A percentile compares a stretch with the other conserved stretches of the same genome.
These are phyloP conservation scores for Passiflora organensis DNA, from an alignment of 345 rosid species.

Conservation along the genomic window DNA sequence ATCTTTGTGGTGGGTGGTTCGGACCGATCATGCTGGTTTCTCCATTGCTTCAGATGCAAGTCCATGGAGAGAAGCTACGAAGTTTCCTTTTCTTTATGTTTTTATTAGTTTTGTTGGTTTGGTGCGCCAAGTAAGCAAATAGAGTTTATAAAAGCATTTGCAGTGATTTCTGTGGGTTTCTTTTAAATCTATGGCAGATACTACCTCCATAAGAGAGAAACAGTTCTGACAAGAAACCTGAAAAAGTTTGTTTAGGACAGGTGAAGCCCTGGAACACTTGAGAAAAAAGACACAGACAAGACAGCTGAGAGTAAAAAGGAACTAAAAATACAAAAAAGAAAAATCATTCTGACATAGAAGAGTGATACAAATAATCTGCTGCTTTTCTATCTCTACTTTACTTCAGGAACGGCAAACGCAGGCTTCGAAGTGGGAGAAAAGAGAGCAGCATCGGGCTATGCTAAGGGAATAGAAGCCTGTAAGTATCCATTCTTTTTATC, in stretches of 20 bases:
- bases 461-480: too few species aligned
- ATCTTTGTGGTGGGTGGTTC: constrained; percentile 53
- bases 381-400: too few species aligned
- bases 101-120: not conserved
- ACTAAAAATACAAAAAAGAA: not conserved
- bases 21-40: constrained; percentile 61
- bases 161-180: not conserved
- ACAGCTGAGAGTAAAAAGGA: constrained; percentile 33
- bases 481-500: too few species aligned
- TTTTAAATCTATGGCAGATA: not conserved
- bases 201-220: not conserved
- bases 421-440: too few species aligned
- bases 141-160: not conserved
- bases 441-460: too few species aligned
- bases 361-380: too few species aligned
- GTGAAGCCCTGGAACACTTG: constrained; percentile 36
- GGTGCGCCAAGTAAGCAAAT: not conserved
- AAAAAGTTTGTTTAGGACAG: constrained; percentile 48
- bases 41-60: constrained; percentile 92
- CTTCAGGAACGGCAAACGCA: too few species aligned
- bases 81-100: constrained; percentile 18
- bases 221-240: constrained; percentile 52
- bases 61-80: constrained; percentile 76
- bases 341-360: too few species aligned
- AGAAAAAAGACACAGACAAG: constrained; percentile 64